Evolutionary conservation across 108 stramenopile species (phyloP), one percentile per base, ranked within the genome.

Genomic region (Mayamaea pseudoterrestris): DNA sequence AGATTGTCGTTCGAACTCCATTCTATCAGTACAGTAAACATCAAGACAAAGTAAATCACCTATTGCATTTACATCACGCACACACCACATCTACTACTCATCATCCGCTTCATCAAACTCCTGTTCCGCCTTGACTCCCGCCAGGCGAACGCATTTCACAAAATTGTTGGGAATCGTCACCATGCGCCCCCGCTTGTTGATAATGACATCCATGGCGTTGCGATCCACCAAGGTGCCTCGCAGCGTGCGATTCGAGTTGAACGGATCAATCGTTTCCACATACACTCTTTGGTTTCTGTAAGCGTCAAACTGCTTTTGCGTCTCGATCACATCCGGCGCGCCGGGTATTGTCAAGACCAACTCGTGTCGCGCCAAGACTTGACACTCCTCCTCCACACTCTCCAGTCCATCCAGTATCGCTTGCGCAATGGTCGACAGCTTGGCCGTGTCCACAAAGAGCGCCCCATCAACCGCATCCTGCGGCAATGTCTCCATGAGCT

Each of bases 211-310:
- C 70, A 92, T 65, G 2, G 83, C 59, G 53, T 87, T 87, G 25
- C 90, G 69, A 50, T 80, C 81, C 16, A 84, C 57, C 14, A 92
- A 52, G 37, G 71, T 76, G 0, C 90, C 90, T n/a, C 55, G 52
- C 50, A 88, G 41, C 6, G 78, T 69, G 5, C 90, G 50, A 50
- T 92, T 92, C 17, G 83, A 83, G 7, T 80, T 68, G 66, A 68
- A 85, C 3, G 85, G 85, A 67, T 92, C 85, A 24, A 60, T 52
- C 11, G 83, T 92, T 42, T 82, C 73, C 9, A 88, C 78, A 42
- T 57, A 57, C 0, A 92, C 90, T 50, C 70, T 59, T 27, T 51
- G 48, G 17, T 69, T 78, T 7, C 72, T 47, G 17, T 66, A 60
- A 7, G 44, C 60, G 58, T 90, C 80, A 50, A 83, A 90, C 41